Base-by-base conservation (phyloP, 352 stramenopile species). In the Globisporangium acanthophoron region DNA sequence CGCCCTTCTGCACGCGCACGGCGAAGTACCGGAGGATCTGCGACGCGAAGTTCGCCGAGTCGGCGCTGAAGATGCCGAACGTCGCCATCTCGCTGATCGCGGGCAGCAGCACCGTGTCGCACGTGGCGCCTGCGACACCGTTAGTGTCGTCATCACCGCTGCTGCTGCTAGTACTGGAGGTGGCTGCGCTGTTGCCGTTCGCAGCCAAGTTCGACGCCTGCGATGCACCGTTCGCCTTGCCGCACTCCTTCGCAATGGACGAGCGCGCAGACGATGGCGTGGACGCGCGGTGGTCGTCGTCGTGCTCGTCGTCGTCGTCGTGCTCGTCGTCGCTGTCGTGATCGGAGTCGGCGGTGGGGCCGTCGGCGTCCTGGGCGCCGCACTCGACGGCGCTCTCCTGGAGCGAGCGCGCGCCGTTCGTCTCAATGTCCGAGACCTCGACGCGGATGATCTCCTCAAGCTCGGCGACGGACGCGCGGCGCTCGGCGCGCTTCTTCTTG, bases 1-100 rank as follows among this genome's bases (percentile, higher is more conserved):
- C 73, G 15, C 82, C 85, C 47, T 91, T 90, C 51, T 92, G 76
- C 9, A 78, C 80, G 31, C 83, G 75, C 52, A 92, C 80, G 2
- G 84, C 82, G 56, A 90, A 91, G 52, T 94, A 92, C 21, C 78
- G 80, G 21, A 94, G 58, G 20, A 94, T 79, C 59, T 94, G 83
- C 52, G 80, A 87, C 24, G 79, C 78, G 55, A 91, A 91, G 56
- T 83, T 91, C 56, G 83, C 83, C 45, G 78, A 87, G 58, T 88
- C 76, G n/a, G 77, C 71, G 60, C 78, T 85, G 62, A 88, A 88
- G 54, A 92, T 84, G 20, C 78, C 79, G 40, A 86, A 81, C 59
- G 77, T 69, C 20, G 67, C 70, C 9, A 58, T 73, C 48, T 80
- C 68, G 20, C 73, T 70, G n/a, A 82, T 66, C 11, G 69, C 66